A percentile compares a stretch with the other conserved stretches of the same genome.
phyloP scores from a whole-genome alignment of 2,329 filamentous ascomycete genomes.

The Xylariaceae sp. region DNA sequence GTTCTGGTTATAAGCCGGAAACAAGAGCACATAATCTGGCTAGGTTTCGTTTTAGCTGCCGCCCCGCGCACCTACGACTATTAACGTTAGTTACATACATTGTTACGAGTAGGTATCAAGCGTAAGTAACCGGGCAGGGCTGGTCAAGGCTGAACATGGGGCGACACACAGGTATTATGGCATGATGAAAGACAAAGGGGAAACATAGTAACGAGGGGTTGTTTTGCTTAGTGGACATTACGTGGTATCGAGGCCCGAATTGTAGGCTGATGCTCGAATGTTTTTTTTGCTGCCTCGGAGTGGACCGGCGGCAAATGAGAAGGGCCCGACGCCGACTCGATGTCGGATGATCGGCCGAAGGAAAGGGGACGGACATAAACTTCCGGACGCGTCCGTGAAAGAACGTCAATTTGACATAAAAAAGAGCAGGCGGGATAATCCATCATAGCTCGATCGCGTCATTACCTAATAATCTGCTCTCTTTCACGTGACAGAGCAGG shows the following conservation, averaged over 20 bases:
- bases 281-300: neutral
- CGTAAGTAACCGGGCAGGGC: neutral
- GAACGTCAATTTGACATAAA: neutral
- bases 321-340: neutral
- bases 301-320: neutral
- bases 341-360: neutral
- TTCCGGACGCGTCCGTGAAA: neutral
- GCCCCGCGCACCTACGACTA: neutral
- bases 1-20: neutral
- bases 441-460: neutral
- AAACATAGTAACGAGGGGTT: neutral
- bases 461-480: neutral
- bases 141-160: neutral
- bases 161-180: neutral
- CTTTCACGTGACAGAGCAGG: neutral
- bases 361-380: neutral
- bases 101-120: neutral
- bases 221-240: neutral
- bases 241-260: neutral
- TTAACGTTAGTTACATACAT: too few relatives aligned
- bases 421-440: too few relatives aligned
- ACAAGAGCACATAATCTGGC: too few relatives aligned
- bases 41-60: neutral
- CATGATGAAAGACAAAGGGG: too few relatives aligned
- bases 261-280: conserved; percentile 28